Percentiles rank a stretch among this genome's conserved stretches.
Evolutionary conservation across 306 rosid genomes (phyloP).

Genomic region (Vachellia collinsii): DNA sequence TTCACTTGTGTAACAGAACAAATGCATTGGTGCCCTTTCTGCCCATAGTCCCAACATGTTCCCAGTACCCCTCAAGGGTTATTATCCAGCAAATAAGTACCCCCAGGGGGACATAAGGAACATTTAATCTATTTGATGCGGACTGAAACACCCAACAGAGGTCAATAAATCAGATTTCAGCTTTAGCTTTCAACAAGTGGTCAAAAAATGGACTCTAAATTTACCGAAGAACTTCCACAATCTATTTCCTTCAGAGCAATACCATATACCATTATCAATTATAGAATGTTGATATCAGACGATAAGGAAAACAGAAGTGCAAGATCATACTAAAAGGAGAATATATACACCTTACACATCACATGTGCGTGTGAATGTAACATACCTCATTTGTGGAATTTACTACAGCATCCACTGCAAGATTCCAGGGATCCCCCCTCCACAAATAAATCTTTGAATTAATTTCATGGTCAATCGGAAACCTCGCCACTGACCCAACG

Average conservation of each 20-base stretch:
- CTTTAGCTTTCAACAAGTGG: constrained; percentile 4
- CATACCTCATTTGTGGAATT: constrained; percentile 96
- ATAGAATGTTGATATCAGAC: constrained; percentile 5
- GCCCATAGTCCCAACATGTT: background rate
- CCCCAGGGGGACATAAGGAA: background rate
- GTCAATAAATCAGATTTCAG: constrained; percentile 14
- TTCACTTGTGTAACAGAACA: background rate
- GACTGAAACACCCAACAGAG: constrained; percentile 13
- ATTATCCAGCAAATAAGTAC: constrained; percentile 8
- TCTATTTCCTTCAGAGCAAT: constrained; percentile 13
- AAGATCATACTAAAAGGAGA: background rate
- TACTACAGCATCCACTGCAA: constrained; percentile 97
- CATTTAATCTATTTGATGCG: constrained; percentile 2
- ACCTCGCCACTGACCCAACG: constrained; percentile 61
- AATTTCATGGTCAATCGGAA: constrained; percentile 85
- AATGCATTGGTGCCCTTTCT: constrained; percentile 22
- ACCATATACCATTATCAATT: constrained; percentile 19
- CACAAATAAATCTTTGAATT: constrained; percentile 87
- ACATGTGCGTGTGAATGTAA: background rate
- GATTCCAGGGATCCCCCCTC: constrained; percentile 98
- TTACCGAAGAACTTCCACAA: background rate
- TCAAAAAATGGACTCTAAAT: background rate
- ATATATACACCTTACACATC: background rate
- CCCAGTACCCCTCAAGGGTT: constrained; percentile 7
- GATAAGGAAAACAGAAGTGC: background rate